Percentiles rank a stretch among this genome's conserved stretches.
Conservation (phyloP, 140 eudicot genomes). For the Artemisia princeps region DNA sequence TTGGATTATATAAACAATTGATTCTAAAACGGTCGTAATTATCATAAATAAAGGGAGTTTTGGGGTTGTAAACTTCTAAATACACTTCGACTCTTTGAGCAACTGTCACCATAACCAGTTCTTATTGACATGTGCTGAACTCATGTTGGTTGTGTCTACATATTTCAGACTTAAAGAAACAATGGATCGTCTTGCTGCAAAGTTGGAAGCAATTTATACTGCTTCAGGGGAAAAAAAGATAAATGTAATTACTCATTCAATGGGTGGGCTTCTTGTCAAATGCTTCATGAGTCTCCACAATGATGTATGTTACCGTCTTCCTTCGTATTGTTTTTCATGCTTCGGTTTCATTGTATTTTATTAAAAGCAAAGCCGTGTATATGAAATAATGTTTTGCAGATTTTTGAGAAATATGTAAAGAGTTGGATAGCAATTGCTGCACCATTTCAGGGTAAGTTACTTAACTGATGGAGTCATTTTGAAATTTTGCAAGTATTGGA, state of each 20-base stretch:
- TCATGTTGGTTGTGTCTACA: conserved; percentile 7
- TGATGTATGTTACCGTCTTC: conserved; percentile 45
- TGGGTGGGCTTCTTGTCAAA: conserved; percentile 96
- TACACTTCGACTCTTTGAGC: too few relatives aligned
- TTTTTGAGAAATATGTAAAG: conserved; percentile 89
- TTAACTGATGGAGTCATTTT: conserved; percentile 5
- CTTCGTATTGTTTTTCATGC: conserved; percentile 2
- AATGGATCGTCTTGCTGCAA: conserved; percentile 60
- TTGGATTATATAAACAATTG: too few relatives aligned
- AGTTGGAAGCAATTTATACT: conserved; percentile 62
- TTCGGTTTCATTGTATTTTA: neutral
- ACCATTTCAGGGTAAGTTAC: conserved; percentile 73
- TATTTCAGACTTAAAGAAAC: conserved; percentile 59
- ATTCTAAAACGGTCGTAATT: too few relatives aligned
- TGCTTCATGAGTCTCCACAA: conserved; percentile 77
- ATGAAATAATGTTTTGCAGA: conserved; percentile 36
- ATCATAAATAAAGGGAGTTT: too few relatives aligned
- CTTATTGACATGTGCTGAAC: conserved; percentile 8
- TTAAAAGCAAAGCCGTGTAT: neutral
- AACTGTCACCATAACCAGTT: neutral
- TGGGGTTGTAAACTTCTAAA: too few relatives aligned
- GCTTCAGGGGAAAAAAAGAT: conserved; percentile 92
- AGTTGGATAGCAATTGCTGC: conserved; percentile 97
- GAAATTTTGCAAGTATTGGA: neutral
- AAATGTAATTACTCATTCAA: conserved; percentile 74